phyloP scores from a whole-genome alignment of 2,329 filamentous ascomycete genomes.

The Stylonectria norvegica region DNA sequence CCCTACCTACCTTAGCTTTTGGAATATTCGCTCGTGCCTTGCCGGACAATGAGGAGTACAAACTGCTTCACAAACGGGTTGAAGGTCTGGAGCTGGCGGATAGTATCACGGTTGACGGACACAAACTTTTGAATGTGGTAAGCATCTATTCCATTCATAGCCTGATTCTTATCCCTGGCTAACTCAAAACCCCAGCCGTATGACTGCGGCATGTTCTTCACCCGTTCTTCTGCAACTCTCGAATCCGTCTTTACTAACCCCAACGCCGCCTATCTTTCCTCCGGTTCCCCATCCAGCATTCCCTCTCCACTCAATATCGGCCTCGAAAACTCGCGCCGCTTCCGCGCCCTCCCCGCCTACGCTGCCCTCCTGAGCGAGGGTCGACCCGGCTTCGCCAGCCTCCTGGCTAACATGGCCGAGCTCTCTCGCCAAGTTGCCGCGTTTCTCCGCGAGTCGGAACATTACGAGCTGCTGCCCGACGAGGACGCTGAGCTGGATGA shows the following conservation, averaged over 20 bases:
- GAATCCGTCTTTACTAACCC: slow-evolving; percentile 72
- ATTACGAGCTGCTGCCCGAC: slow-evolving; percentile 65
- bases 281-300: slow-evolving; percentile 45
- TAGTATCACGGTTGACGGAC: slow-evolving; percentile 80
- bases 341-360: slow-evolving; percentile 87
- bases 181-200: slow-evolving; percentile 58
- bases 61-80: slow-evolving; percentile 44
- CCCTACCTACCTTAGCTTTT: slow-evolving; percentile 57
- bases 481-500: slow-evolving; percentile 43
- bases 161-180: slow-evolving; percentile 1
- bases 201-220: slow-evolving; percentile 88
- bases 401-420: slow-evolving; percentile 69
- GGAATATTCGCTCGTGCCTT: slow-evolving; percentile 75
- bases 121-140: slow-evolving; percentile 89
- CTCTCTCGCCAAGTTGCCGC: slow-evolving; percentile 66
- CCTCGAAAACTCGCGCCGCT: slow-evolving; percentile 86
- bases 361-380: slow-evolving; percentile 75
- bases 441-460: slow-evolving; percentile 57
- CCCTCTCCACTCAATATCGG: slow-evolving; percentile 84
- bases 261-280: slow-evolving; percentile 75
- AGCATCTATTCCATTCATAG: slow-evolving; percentile 27
- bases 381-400: slow-evolving; percentile 60
- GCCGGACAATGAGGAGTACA: slow-evolving; percentile 54
- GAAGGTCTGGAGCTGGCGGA: slow-evolving; percentile 77
- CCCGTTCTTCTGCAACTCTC: slow-evolving; percentile 57